A percentile compares a stretch with the other conserved stretches of the same genome.
These are phyloP conservation scores for Entoloma clypeatum DNA, from an alignment of 1,284 basidiomycete species.

Conservation along the genomic window DNA sequence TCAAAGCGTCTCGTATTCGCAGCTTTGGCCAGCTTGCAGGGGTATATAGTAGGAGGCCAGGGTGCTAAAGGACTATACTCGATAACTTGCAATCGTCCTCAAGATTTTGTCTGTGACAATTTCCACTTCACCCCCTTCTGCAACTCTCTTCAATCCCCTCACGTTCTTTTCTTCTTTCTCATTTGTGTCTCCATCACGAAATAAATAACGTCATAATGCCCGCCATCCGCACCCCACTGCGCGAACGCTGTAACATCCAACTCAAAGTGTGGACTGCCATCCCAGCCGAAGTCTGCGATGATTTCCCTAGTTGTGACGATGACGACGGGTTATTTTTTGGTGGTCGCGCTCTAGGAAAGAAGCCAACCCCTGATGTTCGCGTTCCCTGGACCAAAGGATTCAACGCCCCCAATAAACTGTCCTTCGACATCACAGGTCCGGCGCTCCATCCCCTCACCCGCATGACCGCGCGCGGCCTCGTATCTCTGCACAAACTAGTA, in stretches of 20 bases:
- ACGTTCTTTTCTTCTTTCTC: not conserved
- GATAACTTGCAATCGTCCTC: too few species aligned
- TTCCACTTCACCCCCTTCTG: too few species aligned
- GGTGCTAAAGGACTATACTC: too few species aligned
- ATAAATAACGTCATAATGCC: slow-evolving; percentile 16
- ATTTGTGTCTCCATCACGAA: not conserved
- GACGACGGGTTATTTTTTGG: too few species aligned
- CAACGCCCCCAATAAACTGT: not conserved
- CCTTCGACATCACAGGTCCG: too few species aligned
- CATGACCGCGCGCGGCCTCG: slow-evolving; percentile 6
- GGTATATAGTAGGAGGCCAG: too few species aligned
- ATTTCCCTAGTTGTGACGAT: not conserved
- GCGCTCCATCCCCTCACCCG: slow-evolving; percentile 13
- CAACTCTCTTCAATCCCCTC: not conserved
- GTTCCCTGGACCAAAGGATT: too few species aligned
- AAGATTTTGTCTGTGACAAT: too few species aligned
- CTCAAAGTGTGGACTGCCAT: slow-evolving; percentile 17
- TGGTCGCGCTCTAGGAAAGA: too few species aligned
- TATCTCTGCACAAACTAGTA: slow-evolving; percentile 14
- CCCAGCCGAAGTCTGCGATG: slow-evolving; percentile 9
- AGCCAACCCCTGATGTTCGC: too few species aligned
- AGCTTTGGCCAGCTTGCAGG: too few species aligned
- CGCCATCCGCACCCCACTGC: slow-evolving; percentile 18
- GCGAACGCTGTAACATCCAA: slow-evolving; percentile 21
- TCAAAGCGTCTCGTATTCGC: too few species aligned